Evolutionary conservation across 148 eudicot species (phyloP).

Genomic region (Rhododendron ferrugineum): DNA sequence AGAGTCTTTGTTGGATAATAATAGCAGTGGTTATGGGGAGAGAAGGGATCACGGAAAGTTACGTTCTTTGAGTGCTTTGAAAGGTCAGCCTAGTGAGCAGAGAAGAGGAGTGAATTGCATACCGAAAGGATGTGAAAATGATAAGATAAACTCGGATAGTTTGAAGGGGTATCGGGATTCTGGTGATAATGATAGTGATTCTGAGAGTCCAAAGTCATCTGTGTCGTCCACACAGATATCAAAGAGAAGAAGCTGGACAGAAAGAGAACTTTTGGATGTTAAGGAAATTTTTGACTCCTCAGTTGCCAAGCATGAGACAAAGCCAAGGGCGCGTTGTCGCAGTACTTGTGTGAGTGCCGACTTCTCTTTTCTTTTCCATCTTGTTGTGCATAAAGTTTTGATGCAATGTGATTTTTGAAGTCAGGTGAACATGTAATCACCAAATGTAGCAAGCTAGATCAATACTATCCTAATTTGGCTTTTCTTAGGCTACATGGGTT

Average conservation of each 20-base stretch:
- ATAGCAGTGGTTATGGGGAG: not conserved
- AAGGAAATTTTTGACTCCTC: slow-evolving; percentile 43
- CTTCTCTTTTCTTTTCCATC: not conserved
- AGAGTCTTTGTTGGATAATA: not conserved
- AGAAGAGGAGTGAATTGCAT: not conserved
- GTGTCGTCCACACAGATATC: slow-evolving; percentile 16
- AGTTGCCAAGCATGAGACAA: slow-evolving; percentile 19
- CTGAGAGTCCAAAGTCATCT: slow-evolving; percentile 28
- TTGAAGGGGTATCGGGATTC: slow-evolving; percentile 5
- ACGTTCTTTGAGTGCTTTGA: slow-evolving; percentile 24
- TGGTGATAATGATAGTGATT: slow-evolving; percentile 36
- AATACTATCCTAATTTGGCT: not conserved
- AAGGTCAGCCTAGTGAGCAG: slow-evolving; percentile 12
- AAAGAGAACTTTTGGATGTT: slow-evolving; percentile 29
- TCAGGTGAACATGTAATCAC: not conserved
- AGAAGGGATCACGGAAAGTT: not conserved
- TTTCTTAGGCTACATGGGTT: not conserved
- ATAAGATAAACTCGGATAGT: not conserved
- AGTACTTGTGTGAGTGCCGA: slow-evolving; percentile 36
- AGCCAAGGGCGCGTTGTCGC: slow-evolving; percentile 16
- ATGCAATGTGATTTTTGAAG: not conserved
- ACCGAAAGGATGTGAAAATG: not conserved
- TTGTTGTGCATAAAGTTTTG: not conserved
- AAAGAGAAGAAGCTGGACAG: slow-evolving; percentile 49
- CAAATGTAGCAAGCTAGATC: not conserved